Conservation (phyloP, 352 stramenopile genomes). For the Phytopythium ostracodes region DNA sequence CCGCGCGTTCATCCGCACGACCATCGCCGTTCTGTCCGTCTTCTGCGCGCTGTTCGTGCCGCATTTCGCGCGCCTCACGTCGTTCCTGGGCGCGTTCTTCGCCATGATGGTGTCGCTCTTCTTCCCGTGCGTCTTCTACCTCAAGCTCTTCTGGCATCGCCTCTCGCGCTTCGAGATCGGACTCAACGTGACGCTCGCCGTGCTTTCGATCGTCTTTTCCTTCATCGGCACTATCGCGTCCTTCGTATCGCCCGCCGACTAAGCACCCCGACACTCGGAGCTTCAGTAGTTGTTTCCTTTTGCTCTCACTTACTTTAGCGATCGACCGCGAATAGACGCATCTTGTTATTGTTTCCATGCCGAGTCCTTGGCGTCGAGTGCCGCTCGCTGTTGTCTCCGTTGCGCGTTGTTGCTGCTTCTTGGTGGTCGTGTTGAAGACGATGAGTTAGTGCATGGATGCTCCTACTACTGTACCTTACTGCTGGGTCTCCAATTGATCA, state of each 20-base stretch:
- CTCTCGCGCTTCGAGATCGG: conserved; percentile 44
- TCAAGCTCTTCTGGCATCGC: conserved; percentile 70
- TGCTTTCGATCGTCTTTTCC: conserved; percentile 62
- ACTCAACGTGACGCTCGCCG: conserved; percentile 52
- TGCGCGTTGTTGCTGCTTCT: background rate
- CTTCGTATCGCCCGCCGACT: conserved; percentile 69
- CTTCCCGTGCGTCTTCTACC: conserved; percentile 80
- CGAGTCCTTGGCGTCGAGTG: background rate
- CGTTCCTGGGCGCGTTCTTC: conserved; percentile 84
- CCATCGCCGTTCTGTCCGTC: conserved; percentile 46
- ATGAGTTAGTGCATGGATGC: too few species aligned
- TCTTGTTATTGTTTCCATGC: background rate
- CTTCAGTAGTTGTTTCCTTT: background rate
- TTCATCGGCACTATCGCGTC: conserved; percentile 75
- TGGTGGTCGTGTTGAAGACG: background rate
- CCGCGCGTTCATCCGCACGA: conserved; percentile 59
- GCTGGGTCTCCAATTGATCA: background rate
- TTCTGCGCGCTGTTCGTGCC: conserved; percentile 72
- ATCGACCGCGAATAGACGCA: conserved; percentile 1
- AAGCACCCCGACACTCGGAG: conserved; percentile 5
- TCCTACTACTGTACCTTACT: conserved; percentile 3
- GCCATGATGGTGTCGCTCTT: conserved; percentile 82
- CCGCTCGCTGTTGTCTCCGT: background rate
- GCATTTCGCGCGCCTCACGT: conserved; percentile 81
- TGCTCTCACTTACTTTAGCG: background rate